A percentile compares a stretch with the other conserved stretches of the same genome.
phyloP scores from a whole-genome alignment of 2,329 filamentous ascomycete species.

The Sporothrix phasma region DNA sequence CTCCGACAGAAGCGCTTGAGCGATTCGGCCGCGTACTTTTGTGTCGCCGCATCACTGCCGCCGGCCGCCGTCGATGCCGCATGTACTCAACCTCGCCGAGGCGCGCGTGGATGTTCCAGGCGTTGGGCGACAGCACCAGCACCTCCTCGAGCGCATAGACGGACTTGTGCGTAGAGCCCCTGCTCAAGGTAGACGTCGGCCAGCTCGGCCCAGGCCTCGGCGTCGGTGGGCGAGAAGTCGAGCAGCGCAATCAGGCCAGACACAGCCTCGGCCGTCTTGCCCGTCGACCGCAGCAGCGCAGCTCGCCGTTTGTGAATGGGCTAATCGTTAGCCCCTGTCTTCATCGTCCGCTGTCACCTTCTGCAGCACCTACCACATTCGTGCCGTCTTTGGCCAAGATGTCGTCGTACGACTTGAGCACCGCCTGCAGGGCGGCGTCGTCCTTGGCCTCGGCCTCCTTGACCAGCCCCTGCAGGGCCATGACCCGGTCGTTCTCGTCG shows the following conservation, averaged over 20 bases:
- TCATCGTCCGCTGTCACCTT: not conserved
- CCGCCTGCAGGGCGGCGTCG: slow-evolving; percentile 51
- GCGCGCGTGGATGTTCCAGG: slow-evolving; percentile 91
- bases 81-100: slow-evolving; percentile 77
- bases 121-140: slow-evolving; percentile 74
- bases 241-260: slow-evolving; percentile 63
- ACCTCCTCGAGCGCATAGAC: slow-evolving; percentile 88
- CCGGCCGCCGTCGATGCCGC: slow-evolving; percentile 36
- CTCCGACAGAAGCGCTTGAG: slow-evolving; percentile 81
- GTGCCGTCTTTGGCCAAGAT: slow-evolving; percentile 63
- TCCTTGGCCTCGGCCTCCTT: slow-evolving; percentile 70
- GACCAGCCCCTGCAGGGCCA: slow-evolving; percentile 72
- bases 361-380: slow-evolving; percentile 56
- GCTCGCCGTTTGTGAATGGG: slow-evolving; percentile 77
- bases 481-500: slow-evolving; percentile 70
- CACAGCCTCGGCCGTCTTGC: slow-evolving; percentile 61
- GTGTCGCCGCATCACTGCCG: slow-evolving; percentile 30
- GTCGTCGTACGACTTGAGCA: slow-evolving; percentile 69
- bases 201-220: slow-evolving; percentile 87
- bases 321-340: slow-evolving; percentile 33
- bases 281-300: slow-evolving; percentile 67
- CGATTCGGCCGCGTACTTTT: slow-evolving; percentile 56
- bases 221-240: slow-evolving; percentile 77
- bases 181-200: slow-evolving; percentile 76
- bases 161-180: slow-evolving; percentile 69